These are phyloP conservation scores for Graphilbum sp. DNA, from an alignment of 2,329 filamentous ascomycete genomes.

Conservation along the genomic window DNA sequence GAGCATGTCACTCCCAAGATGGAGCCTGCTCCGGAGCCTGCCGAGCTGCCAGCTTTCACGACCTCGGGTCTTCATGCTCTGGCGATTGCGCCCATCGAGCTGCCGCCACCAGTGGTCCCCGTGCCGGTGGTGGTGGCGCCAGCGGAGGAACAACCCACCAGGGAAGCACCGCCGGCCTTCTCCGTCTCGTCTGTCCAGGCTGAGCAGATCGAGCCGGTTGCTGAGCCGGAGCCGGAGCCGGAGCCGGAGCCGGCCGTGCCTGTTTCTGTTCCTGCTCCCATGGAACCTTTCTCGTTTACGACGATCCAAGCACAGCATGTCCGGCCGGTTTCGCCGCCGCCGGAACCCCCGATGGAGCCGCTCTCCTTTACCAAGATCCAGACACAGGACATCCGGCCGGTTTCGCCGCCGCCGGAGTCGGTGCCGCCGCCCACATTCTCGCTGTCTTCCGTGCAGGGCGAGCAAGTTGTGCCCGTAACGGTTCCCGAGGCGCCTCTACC, in stretches of 20 bases:
- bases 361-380: too few species aligned
- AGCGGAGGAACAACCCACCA: background rate
- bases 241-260: background rate
- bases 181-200: conserved; percentile 26
- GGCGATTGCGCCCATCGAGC: conserved; percentile 6
- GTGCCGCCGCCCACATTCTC: conserved; percentile 14
- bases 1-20: conserved; percentile 6
- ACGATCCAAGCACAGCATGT: conserved; percentile 13
- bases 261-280: background rate
- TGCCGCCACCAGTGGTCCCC: conserved; percentile 3
- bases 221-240: conserved; percentile 5
- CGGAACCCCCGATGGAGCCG: conserved; percentile 8
- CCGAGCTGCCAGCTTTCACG: conserved; percentile 2
- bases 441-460: conserved; percentile 20
- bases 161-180: conserved; percentile 1
- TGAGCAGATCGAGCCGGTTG: conserved; percentile 15
- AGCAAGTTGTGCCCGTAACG: conserved; percentile 15
- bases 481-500: conserved; percentile 5
- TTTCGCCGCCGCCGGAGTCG: background rate
- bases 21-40: conserved; percentile 1
- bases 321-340: conserved; percentile 1
- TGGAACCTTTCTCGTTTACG: conserved; percentile 17
- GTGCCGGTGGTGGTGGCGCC: background rate
- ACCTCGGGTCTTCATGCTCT: conserved; percentile 5
- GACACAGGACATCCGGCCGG: too few species aligned